Evolutionary conservation across 257 asterid species (phyloP), one percentile per base, ranked within the genome.

Genomic region (Solanum paucissectum): DNA sequence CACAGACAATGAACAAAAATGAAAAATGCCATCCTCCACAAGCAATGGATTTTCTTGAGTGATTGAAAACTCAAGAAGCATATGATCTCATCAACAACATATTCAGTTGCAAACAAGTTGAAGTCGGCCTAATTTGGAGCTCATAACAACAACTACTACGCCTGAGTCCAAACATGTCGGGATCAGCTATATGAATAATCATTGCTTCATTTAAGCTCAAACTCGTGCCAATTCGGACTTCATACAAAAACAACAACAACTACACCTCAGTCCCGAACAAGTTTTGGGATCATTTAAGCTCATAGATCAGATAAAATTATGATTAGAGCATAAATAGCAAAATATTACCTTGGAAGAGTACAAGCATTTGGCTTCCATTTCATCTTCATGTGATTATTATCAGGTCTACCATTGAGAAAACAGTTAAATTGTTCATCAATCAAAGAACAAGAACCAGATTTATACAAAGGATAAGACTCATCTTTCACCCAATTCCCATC

Each of bases 401-500:
- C 96, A 58, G 91, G 92, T 84, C 95, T 93, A 33, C 95, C 96
- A 62, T 93, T 94, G 25, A 44, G 86, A 86, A 89, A 88, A 90
- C 96, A 94, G 83, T 94, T 89, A 64, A 94, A 94, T 8, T 92
- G 92, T 29, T 93, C 93, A 71, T 94, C 96, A 23, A 93, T 93
- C 25, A 88, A 44, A 81, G 92, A 90, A 79, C 96, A 93, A 37
- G 96, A 93, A 55, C 92, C 95, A 2, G 93, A 95, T 83, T 90
- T 87, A 77, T 94, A 93, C 69, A 90, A 81, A 69, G 95, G 95
- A 68, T 90, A 88, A 23, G 91, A 90, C 23, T 91, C 92, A 83
- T 94, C 95, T 87, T 76, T 93, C 89, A 93, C 95, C 96, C 96
- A 94, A 88, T 85, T 93, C 60, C 95, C 96, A 92, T 94, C 92